phyloP scores from a whole-genome alignment of 371 early-diverging fungal genomes.

The Sporodiniella umbellata region DNA sequence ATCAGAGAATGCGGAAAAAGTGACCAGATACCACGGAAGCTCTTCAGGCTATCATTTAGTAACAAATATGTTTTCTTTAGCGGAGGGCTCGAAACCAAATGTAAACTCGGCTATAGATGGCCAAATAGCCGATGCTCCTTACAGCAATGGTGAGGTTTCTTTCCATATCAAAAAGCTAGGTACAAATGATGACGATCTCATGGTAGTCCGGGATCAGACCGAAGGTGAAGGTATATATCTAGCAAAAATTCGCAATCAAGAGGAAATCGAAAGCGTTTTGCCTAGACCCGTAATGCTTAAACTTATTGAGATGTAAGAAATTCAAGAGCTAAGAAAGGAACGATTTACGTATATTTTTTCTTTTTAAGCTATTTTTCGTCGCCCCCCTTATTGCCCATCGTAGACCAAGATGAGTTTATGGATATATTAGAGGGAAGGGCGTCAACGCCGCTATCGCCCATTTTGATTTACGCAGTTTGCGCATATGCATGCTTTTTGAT shows the following conservation, averaged over 20 bases:
- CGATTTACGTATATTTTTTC: too few relatives aligned
- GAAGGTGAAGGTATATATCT: constrained; percentile 25
- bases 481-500: constrained; percentile 32
- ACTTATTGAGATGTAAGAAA: constrained; percentile 17
- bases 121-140: too few relatives aligned
- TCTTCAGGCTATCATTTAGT: constrained; percentile 46
- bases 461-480: constrained; percentile 39
- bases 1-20: constrained; percentile 1
- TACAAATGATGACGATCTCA: constrained; percentile 33
- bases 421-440: constrained; percentile 31
- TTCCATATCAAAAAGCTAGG: constrained; percentile 20
- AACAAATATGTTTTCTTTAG: constrained; percentile 19
- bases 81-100: background rate
- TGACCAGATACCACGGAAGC: constrained; percentile 43
- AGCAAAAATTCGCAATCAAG: constrained; percentile 16
- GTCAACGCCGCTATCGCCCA: constrained; percentile 25
- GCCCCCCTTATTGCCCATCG: constrained; percentile 31
- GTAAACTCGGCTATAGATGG: too few relatives aligned
- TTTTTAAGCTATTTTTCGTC: constrained; percentile 27
- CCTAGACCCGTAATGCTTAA: constrained; percentile 26
- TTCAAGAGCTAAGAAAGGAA: background rate
- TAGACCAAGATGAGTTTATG: constrained; percentile 33
- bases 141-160: background rate
- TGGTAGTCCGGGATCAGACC: constrained; percentile 32
- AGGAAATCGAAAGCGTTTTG: constrained; percentile 15